Evolutionary conservation across 805 yeast genomes (phyloP).

Genomic region (Tetrapisispora taiwanensis): DNA sequence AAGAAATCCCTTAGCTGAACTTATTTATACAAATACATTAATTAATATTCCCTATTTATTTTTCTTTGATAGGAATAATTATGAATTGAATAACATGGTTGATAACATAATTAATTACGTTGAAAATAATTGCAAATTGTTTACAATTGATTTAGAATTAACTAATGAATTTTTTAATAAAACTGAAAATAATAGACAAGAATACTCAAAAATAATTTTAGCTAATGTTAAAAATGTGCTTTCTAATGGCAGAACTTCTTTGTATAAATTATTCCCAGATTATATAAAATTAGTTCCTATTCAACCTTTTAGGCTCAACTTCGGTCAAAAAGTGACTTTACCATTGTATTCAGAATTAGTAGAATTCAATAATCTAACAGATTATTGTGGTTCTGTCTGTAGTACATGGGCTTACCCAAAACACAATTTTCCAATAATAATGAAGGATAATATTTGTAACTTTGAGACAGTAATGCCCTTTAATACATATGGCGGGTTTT

Average conservation of each 20-base stretch:
- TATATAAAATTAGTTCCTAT: slow-evolving; percentile 24
- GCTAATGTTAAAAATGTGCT: slow-evolving; percentile 34
- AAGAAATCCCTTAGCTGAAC: slow-evolving; percentile 51
- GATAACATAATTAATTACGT: slow-evolving; percentile 38
- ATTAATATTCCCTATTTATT: slow-evolving; percentile 53
- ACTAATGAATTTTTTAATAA: slow-evolving; percentile 13
- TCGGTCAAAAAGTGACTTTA: slow-evolving; percentile 11
- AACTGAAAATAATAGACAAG: slow-evolving; percentile 28
- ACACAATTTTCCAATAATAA: slow-evolving; percentile 37
- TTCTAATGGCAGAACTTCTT: slow-evolving; percentile 31
- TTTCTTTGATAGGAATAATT: slow-evolving; percentile 29
- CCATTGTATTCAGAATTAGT: slow-evolving; percentile 28
- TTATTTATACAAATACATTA: slow-evolving; percentile 48
- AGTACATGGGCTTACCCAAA: slow-evolving; percentile 59
- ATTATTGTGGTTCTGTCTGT: slow-evolving; percentile 43
- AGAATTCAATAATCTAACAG: slow-evolving; percentile 23
- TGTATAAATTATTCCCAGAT: slow-evolving; percentile 29
- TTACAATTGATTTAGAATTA: slow-evolving; percentile 7
- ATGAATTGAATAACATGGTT: slow-evolving; percentile 22
- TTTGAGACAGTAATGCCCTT: slow-evolving; percentile 53
- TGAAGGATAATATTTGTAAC: slow-evolving; percentile 45
- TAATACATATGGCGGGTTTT: slow-evolving; percentile 37
- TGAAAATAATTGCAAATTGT: slow-evolving; percentile 7
- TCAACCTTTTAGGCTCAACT: slow-evolving; percentile 13
- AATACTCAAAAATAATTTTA: slow-evolving; percentile 37